Base-by-base conservation (phyloP, 139 green algal species). In the Volvox reticuliferus region DNA sequence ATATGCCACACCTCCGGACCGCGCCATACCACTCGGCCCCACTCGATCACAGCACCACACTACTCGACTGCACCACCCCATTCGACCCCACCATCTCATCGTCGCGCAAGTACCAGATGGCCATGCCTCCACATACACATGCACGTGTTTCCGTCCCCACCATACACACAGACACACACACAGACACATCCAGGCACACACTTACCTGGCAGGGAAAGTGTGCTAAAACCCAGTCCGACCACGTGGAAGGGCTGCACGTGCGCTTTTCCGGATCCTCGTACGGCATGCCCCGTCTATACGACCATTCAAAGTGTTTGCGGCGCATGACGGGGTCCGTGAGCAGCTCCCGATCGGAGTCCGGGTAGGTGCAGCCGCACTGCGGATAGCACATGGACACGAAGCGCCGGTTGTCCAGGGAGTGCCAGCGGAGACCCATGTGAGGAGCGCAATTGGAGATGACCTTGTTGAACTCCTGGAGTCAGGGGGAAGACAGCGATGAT, bases 361-460 rank as follows among this genome's bases (percentile, higher is more conserved):
- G 55, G 80, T 75, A 86, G 80, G 21, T 50, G 80, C 80, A 86
- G 80, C 80, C 80, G 55, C 80, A 86, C 12, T 30, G 44, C 12
- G 80, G 80, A 22, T 86, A 61, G 50, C 80, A 86, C 80, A 86
- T 86, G 55, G 80, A 86, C 80, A 86, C 80, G 80, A 86, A 86
- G 80, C 55, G 55, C 9, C 80, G 80, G 80, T 86, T 86, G 80
- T 86, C 80, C 55, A 86, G 55, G 28, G n/a, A 73, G n/a, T 73
- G 80, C 80, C 50, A 73, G 28, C 55, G 50, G 28, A 86, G 80
- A 13, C 55, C 55, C 50, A 86, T 18, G 55, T 61, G 55, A 17
- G 28, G 28, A 14, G 80, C 50, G 80, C 80, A 86, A 16, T 36
- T 26, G 12, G 55, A 22, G 28, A 73, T 73, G 28, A 86, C 80